phyloP scores from a whole-genome alignment of 345 rosid genomes.

The Salix caprea region DNA sequence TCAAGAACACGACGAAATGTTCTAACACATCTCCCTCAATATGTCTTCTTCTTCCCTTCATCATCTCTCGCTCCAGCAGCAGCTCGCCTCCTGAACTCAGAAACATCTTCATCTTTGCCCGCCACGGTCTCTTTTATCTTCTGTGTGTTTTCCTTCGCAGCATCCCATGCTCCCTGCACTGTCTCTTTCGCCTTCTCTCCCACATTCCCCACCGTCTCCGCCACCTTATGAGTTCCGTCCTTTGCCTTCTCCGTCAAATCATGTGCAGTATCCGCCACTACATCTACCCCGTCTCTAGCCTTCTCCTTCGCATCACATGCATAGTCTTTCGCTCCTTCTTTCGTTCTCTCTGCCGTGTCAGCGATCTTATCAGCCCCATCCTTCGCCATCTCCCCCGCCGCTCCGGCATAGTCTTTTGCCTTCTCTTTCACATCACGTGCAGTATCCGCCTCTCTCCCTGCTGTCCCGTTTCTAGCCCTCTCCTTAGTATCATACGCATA shows the following conservation, averaged over 20 bases:
- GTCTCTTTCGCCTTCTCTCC: slow-evolving; percentile 36
- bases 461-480: slow-evolving; percentile 16
- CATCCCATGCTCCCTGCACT: slow-evolving; percentile 26
- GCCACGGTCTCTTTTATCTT: slow-evolving; percentile 43
- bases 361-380: slow-evolving; percentile 26
- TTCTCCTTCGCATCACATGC: slow-evolving; percentile 20
- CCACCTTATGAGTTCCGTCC: not conserved
- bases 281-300: slow-evolving; percentile 12
- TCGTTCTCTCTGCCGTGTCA: slow-evolving; percentile 15
- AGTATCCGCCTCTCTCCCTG: slow-evolving; percentile 9
- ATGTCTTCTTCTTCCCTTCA: not conserved
- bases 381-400: slow-evolving; percentile 12
- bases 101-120: slow-evolving; percentile 26
- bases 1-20: not conserved
- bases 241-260: slow-evolving; percentile 19
- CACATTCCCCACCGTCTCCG: slow-evolving; percentile 15
- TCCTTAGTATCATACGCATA: slow-evolving; percentile 15
- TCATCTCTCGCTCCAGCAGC: not conserved
- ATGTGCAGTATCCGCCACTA: slow-evolving; percentile 7
- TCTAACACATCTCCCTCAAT: not conserved
- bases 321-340: slow-evolving; percentile 20
- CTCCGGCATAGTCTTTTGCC: not conserved
- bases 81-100: slow-evolving; percentile 6
- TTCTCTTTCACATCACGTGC: slow-evolving; percentile 17
- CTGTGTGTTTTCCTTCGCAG: slow-evolving; percentile 29